These are phyloP conservation scores for Sporothrix variecibatus DNA, from an alignment of 2,329 filamentous ascomycete genomes.

Conservation along the genomic window DNA sequence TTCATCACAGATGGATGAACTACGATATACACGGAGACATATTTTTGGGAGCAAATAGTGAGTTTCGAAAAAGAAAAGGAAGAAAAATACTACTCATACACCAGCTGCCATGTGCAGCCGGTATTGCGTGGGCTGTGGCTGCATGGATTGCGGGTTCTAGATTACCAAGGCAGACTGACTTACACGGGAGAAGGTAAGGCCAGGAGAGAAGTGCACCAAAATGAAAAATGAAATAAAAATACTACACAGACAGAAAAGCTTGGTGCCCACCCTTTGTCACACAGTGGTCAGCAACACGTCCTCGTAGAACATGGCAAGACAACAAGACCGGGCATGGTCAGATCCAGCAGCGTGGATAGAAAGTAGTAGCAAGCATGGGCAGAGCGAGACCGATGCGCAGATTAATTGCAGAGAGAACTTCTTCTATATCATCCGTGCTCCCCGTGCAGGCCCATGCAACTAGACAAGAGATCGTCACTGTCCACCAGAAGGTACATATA, in stretches of 20 bases:
- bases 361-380: background rate
- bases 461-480: background rate
- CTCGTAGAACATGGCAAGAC: background rate
- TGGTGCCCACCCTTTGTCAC: background rate
- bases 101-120: background rate
- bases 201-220: background rate
- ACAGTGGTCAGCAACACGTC: background rate
- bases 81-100: background rate
- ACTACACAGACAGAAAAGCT: background rate
- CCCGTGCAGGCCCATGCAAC: slow-evolving; percentile 5
- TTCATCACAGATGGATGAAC: background rate
- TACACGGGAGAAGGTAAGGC: background rate
- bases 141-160: background rate
- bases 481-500: background rate
- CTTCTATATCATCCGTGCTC: background rate
- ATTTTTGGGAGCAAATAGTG: background rate
- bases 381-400: background rate
- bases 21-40: background rate
- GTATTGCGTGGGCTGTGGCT: background rate
- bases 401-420: background rate
- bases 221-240: background rate
- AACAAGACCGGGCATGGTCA: background rate
- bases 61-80: background rate
- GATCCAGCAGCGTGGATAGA: background rate
- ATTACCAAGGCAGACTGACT: background rate